Conservation (phyloP, 257 asterid species). For the Henckelia pumila region DNA sequence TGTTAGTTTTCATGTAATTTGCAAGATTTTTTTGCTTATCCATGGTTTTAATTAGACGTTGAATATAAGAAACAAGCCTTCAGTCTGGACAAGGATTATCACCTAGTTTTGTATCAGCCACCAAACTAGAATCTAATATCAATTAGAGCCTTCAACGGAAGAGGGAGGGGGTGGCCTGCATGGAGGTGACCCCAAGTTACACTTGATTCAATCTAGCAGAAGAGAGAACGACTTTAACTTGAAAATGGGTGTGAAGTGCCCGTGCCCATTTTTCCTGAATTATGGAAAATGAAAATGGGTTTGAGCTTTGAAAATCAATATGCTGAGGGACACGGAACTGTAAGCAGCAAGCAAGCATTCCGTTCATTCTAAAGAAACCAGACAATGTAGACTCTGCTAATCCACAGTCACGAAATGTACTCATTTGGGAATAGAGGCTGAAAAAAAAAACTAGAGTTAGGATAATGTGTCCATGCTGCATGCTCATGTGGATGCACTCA, state of each 20-base stretch:
- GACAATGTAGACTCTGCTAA: neutral
- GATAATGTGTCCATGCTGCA: neutral
- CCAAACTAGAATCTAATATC: neutral
- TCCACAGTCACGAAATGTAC: neutral
- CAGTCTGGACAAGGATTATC: neutral
- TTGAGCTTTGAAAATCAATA: neutral
- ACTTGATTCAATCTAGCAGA: neutral
- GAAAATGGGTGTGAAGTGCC: neutral
- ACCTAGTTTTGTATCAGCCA: neutral
- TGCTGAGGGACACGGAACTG: neutral
- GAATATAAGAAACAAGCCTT: neutral
- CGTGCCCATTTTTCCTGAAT: neutral
- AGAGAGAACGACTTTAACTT: neutral
- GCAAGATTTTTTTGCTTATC: neutral
- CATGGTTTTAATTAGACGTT: neutral
- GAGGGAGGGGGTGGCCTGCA: neutral
- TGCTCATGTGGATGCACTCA: neutral
- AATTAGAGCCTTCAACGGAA: neutral
- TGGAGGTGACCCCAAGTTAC: neutral
- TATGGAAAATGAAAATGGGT: neutral
- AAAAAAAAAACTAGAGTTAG: neutral
- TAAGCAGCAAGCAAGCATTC: neutral
- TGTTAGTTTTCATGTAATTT: neutral
- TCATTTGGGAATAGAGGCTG: too few relatives aligned
- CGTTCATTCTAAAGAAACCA: neutral